Percentiles rank a stretch among this genome's conserved stretches.
phyloP scores from a whole-genome alignment of 2,329 filamentous ascomycete genomes.

The Fonsecaea pedrosoi region DNA sequence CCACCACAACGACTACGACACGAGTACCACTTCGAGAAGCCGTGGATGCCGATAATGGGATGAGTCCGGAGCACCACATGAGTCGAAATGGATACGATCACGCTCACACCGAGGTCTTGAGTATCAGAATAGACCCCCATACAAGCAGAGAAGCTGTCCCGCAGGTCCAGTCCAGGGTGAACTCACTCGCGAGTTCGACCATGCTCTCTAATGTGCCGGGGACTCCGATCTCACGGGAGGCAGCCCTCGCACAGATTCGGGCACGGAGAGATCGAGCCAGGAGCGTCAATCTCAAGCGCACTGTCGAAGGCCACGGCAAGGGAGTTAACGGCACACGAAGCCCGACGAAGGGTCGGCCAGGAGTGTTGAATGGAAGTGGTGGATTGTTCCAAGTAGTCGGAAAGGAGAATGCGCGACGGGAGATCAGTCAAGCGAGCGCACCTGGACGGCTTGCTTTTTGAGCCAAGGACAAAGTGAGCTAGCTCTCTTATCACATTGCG shows the following conservation, averaged over 20 bases:
- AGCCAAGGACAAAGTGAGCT: not conserved
- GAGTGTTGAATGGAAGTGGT: constrained; percentile 18
- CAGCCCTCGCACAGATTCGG: constrained; percentile 57
- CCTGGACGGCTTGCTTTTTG: constrained; percentile 32
- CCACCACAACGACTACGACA: constrained; percentile 36
- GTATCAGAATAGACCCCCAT: constrained; percentile 27
- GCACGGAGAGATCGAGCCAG: constrained; percentile 56
- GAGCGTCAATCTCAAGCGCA: constrained; percentile 45
- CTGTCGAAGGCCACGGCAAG: constrained; percentile 17
- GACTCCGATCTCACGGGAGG: constrained; percentile 55
- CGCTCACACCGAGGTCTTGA: constrained; percentile 45
- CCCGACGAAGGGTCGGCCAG: constrained; percentile 28
- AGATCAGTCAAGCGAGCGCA: constrained; percentile 36
- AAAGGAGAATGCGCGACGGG: constrained; percentile 26
- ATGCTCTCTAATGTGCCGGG: constrained; percentile 46
- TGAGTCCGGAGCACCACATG: constrained; percentile 23
- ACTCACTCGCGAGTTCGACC: constrained; percentile 17
- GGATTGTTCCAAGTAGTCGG: constrained; percentile 25
- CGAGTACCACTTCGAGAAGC: constrained; percentile 36
- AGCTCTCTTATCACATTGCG: too few relatives aligned
- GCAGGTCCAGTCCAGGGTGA: constrained; percentile 11
- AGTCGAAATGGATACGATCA: constrained; percentile 43
- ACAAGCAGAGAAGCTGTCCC: constrained; percentile 3
- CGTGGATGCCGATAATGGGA: constrained; percentile 31
- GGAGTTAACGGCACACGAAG: constrained; percentile 14